A percentile compares a stretch with the other conserved stretches of the same genome.
Evolutionary conservation across 495 filamentous ascomycete genomes (phyloP).

Genomic region (Cercophora newfieldiana): DNA sequence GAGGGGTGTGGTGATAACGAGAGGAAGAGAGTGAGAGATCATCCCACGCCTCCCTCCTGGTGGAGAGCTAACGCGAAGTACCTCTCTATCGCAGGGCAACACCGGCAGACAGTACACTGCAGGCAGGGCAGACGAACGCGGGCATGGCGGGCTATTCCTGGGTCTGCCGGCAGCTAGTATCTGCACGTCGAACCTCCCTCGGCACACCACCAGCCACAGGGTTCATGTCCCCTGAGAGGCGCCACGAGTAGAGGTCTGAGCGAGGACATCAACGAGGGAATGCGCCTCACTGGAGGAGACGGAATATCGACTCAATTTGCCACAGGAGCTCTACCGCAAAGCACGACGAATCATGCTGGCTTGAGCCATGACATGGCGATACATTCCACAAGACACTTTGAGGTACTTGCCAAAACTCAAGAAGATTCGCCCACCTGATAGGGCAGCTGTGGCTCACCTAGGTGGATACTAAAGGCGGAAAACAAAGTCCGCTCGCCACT

Average conservation of each 20-base stretch:
- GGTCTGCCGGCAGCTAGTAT: neutral
- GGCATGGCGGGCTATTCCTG: neutral
- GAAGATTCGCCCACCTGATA: neutral
- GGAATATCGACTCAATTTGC: neutral
- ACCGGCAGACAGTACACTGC: neutral
- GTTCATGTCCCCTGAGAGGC: neutral
- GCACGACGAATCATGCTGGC: neutral
- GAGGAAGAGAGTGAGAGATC: neutral
- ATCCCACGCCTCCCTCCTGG: neutral
- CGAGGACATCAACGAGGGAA: too few species aligned
- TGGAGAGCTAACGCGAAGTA: neutral
- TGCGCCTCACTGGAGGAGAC: neutral
- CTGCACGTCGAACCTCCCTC: neutral
- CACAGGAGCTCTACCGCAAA: neutral
- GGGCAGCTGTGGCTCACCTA: neutral
- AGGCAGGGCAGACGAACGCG: neutral
- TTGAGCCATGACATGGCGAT: neutral
- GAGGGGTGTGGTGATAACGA: neutral
- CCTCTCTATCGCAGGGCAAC: slow-evolving; percentile 2
- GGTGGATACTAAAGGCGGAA: neutral
- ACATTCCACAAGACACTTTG: neutral
- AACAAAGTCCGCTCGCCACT: neutral
- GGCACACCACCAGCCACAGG: slow-evolving; percentile 10
- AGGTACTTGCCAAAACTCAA: neutral
- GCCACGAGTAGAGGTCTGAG: neutral